Evolutionary conservation across 108 stramenopile genomes (phyloP), one percentile per base, ranked within the genome.

Genomic region (Cyclotella distinguenda): DNA sequence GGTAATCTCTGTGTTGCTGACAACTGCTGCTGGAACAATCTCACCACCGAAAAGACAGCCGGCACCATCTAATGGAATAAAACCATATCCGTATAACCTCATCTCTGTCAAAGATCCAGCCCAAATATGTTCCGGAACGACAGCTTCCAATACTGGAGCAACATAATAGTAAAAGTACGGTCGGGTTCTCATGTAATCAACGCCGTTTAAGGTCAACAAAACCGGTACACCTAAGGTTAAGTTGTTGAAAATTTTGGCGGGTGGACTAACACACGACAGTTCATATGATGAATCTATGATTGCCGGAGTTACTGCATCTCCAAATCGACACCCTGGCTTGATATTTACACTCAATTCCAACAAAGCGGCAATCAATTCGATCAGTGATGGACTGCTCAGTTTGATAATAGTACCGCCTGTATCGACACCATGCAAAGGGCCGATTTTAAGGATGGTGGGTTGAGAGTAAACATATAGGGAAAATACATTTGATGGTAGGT

Each of bases 401-500:
- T 19, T 54, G 19, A 54, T 19, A 6, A 26, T 54, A 12, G 53
- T 54, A 11, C 53, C 53, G 8, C 53, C 53, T 10, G 18, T 54
- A 33, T 19, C 19, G 7, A 54, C 53, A 8, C 53, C 53, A 30
- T 54, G 53, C 6, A 26, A 30, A 54, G 53, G 53, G 6, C 7
- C 7, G 12, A 27, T 30, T 6, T 16, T 27, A 15, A 54, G 26
- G 9, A 18, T 27, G 8, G 26, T 26, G 7, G 10, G 53, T 15
- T 54, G 53, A 18, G 53, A 54, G 53, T 33, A 54, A 54, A 54
- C 53, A 26, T 54, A 26, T 28, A 54, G 28, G 23, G 6, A 7
- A 28, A 54, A 6, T 11, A 6, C 9, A 6, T 33, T 18, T 54
- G 23, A 19, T 19, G 16, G 18, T 8, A 27, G 16, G 23, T 11